Percentiles rank a stretch among this genome's conserved stretches.
These are phyloP conservation scores for Naumovozyma dairenensis DNA, from an alignment of 805 yeast genomes.

Conservation along the genomic window DNA sequence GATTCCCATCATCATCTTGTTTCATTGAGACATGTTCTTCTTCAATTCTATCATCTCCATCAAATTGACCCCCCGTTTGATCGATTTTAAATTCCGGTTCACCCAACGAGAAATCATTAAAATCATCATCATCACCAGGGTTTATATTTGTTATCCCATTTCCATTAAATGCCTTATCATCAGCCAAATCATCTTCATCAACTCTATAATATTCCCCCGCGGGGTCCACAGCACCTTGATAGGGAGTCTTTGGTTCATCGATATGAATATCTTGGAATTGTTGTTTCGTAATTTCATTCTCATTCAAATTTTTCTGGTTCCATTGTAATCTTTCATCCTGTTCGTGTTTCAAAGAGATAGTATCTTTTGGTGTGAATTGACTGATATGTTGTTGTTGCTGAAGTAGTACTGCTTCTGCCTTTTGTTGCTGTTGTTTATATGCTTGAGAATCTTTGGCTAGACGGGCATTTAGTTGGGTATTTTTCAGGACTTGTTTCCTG, in stretches of 20 bases:
- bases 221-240: conserved; percentile 81
- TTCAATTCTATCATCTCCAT: too few species aligned
- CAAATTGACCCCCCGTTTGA: too few species aligned
- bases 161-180: conserved; percentile 28
- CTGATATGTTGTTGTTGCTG: too few species aligned
- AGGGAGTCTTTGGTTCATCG: conserved; percentile 94
- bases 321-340: conserved; percentile 51
- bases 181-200: conserved; percentile 43
- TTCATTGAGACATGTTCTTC: conserved; percentile 32
- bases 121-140: conserved; percentile 28
- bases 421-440: background rate
- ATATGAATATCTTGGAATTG: conserved; percentile 45
- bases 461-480: conserved; percentile 68
- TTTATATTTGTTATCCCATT: conserved; percentile 34
- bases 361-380: conserved; percentile 25
- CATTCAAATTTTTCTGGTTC: conserved; percentile 73
- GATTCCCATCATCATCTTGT: conserved; percentile 28
- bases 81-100: conserved; percentile 39
- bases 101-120: conserved; percentile 48
- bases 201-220: conserved; percentile 67
- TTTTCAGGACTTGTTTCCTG: conserved; percentile 66
- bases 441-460: conserved; percentile 25
- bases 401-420: too few species aligned
- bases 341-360: conserved; percentile 22
- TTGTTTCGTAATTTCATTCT: conserved; percentile 56